Base-by-base conservation (phyloP, 768 basidiomycete genomes). In the Calvatia gigantea region DNA sequence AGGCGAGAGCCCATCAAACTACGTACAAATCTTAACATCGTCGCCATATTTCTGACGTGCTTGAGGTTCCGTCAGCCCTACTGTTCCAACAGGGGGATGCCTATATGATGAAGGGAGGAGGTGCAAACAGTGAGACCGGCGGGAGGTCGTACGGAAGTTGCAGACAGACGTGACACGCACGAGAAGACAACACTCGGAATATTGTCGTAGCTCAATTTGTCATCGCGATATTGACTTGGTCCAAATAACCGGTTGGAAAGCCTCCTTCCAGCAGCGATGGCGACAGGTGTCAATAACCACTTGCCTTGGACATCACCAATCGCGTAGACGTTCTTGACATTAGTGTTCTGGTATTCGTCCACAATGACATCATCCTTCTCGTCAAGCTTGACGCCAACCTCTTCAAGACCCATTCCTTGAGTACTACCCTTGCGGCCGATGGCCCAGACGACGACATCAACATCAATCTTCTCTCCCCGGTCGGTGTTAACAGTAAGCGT, bases 151-250 rank as follows among this genome's bases (percentile, higher is more conserved):
- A 29, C 15, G 9, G 6, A 25, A 47, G 54, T 4, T 7, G n/a
- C 42, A 49, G 23, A 59, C 31, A 25, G 29, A 14, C 27, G 39
- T 51, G 49, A 43, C 2, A 81, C 93, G 66, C 61, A 95, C 93
- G 96, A 92, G 75, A 98, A 98, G 54, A 98, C 94, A 58, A 98
- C 97, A 44, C 87, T 91, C 3, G 97, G 88, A 57, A 99, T 94
- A 67, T 98, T 83, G 31, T 86, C 79, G 68, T 98, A 99, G 62
- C 76, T 79, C 55, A 98, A 78, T 70, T 96, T 94, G 64, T 96
- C 89, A 45, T 87, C 69, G 75, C 89, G 94, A 80, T 79, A 95
- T 70, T 91, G 78, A 58, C 84, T 82, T 2, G 86, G 86, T 8
- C 97, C 97, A 64, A 93, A 99, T 43, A 98, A 73, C 57, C 97